phyloP scores from a whole-genome alignment of 805 yeast species.

The Teunomyces kruisii region DNA sequence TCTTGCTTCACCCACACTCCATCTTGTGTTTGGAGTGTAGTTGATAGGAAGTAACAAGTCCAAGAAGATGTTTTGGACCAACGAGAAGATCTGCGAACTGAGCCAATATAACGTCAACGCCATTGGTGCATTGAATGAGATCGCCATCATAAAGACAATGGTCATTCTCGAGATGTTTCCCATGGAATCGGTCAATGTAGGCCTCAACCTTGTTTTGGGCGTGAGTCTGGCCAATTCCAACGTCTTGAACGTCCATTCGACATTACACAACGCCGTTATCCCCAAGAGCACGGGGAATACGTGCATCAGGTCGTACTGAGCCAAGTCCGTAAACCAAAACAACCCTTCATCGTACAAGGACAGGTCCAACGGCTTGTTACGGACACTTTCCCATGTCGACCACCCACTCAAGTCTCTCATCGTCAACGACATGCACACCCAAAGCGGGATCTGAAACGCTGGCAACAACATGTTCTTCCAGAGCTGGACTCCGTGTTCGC shows the following conservation, averaged over 20 bases:
- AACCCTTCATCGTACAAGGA: constrained; percentile 54
- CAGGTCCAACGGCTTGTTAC: constrained; percentile 50
- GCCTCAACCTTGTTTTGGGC: constrained; percentile 46
- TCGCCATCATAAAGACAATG: constrained; percentile 76
- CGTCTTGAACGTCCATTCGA: constrained; percentile 79
- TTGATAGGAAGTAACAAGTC: constrained; percentile 64
- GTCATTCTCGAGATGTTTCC: constrained; percentile 73
- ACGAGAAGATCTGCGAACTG: constrained; percentile 75
- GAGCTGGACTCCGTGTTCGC: constrained; percentile 63
- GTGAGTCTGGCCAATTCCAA: constrained; percentile 48
- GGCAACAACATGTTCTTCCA: constrained; percentile 83
- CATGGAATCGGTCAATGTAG: constrained; percentile 61
- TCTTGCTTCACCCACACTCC: constrained; percentile 17
- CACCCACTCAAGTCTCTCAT: constrained; percentile 76
- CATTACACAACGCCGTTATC: constrained; percentile 65
- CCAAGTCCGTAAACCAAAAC: constrained; percentile 60
- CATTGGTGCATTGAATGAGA: constrained; percentile 82
- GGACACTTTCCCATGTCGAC: constrained; percentile 44
- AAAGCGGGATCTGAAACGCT: constrained; percentile 78
- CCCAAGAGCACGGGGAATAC: constrained; percentile 74
- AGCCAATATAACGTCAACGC: constrained; percentile 88
- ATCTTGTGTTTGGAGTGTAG: constrained; percentile 44
- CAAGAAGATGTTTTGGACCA: constrained; percentile 69
- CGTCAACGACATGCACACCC: constrained; percentile 77
- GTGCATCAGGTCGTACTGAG: constrained; percentile 59